Conservation (phyloP, 1,139 yeast species). For the Hansenula sp. region DNA sequence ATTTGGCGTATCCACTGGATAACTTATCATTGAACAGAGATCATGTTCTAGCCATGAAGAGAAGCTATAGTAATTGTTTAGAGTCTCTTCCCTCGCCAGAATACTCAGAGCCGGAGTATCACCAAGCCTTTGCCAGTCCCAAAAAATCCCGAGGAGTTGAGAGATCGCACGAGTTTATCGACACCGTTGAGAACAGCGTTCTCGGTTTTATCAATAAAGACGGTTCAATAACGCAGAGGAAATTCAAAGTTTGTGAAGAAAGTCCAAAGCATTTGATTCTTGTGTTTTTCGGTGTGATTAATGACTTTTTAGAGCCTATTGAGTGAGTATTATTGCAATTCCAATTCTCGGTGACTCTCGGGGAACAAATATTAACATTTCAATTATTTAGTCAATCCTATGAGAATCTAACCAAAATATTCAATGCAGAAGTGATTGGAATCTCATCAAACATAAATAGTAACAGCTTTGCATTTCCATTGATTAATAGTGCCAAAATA, state of each 20-base stretch:
- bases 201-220: conserved; percentile 8
- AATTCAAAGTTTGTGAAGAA: conserved; percentile 6
- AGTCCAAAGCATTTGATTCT: conserved; percentile 9
- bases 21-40: background rate
- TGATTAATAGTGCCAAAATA: conserved; percentile 14
- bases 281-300: conserved; percentile 22
- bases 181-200: conserved; percentile 7
- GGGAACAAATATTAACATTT: background rate
- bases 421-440: conserved; percentile 16
- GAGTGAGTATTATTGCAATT: background rate
- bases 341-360: too few relatives aligned
- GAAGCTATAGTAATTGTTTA: conserved; percentile 1
- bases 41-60: conserved; percentile 7
- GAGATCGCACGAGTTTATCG: conserved; percentile 12
- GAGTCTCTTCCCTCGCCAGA: conserved; percentile 14
- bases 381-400: background rate
- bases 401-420: conserved; percentile 3
- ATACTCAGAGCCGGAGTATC: conserved; percentile 8
- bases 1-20: too few relatives aligned
- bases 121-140: background rate
- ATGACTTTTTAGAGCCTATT: conserved; percentile 12
- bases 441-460: conserved; percentile 12
- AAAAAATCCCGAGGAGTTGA: background rate
- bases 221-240: conserved; percentile 1
- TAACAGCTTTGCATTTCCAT: conserved; percentile 15